These are phyloP conservation scores for Biscogniauxia sp. DNA, from an alignment of 2,329 filamentous ascomycete genomes.

Conservation along the genomic window DNA sequence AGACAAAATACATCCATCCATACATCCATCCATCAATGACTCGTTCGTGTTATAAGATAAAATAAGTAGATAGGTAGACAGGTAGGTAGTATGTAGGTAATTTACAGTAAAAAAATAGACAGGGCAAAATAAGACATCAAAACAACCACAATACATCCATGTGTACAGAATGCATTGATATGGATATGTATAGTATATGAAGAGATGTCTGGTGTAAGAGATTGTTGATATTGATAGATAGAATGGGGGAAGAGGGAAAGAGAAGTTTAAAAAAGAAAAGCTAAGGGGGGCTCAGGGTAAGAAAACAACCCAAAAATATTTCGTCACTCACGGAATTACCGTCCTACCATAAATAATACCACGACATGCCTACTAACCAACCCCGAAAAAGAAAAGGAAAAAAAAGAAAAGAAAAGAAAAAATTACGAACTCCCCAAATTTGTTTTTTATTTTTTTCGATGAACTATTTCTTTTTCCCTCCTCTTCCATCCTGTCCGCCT, in stretches of 20 bases:
- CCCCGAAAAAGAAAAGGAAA: constrained; percentile 21
- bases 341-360: constrained; percentile 3
- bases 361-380: constrained; percentile 6
- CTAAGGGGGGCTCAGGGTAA: too few species aligned
- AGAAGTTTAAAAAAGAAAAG: too few species aligned
- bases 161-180: too few species aligned
- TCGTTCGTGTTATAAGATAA: not conserved
- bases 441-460: constrained; percentile 23
- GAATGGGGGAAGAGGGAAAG: too few species aligned
- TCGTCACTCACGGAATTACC: constrained; percentile 32
- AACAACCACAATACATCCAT: too few species aligned
- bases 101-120: not conserved
- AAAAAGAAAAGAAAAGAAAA: constrained; percentile 24
- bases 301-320: constrained; percentile 3
- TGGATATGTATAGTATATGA: not conserved
- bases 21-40: not conserved
- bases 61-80: not conserved
- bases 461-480: constrained; percentile 14
- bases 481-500: constrained; percentile 10
- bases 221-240: too few species aligned
- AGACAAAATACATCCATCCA: not conserved
- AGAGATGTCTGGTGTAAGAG: not conserved
- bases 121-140: not conserved
- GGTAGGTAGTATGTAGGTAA: not conserved
- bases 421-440: constrained; percentile 28